Evolutionary conservation across 179 eudicot species (phyloP).

Genomic region (Sideroxylon spinosum): DNA sequence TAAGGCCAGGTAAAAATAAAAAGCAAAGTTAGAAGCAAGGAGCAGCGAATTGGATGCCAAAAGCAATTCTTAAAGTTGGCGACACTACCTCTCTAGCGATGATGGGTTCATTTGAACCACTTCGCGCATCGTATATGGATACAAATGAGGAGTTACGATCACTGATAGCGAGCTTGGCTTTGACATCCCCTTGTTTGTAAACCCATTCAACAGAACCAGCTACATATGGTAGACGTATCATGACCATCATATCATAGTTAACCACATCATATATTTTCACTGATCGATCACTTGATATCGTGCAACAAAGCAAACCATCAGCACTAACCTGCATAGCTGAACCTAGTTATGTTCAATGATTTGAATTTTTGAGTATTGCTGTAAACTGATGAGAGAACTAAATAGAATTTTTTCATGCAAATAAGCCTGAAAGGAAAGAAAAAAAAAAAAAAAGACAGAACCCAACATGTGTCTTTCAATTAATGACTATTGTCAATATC

Average conservation of each 20-base stretch:
- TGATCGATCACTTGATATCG: constrained; percentile 76
- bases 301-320: constrained; percentile 93
- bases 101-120: constrained; percentile 82
- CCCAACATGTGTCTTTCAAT: not conserved
- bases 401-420: not conserved
- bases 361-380: not conserved
- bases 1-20: not conserved
- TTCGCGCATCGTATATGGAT: constrained; percentile 77
- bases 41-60: not conserved
- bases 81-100: constrained; percentile 67
- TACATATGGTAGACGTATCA: constrained; percentile 71
- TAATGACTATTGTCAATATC: not conserved
- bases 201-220: constrained; percentile 95
- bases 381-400: not conserved
- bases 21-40: not conserved
- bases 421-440: not conserved
- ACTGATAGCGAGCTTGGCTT: constrained; percentile 82
- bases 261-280: constrained; percentile 93
- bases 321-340: constrained; percentile 73
- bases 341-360: constrained; percentile 37
- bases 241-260: constrained; percentile 97
- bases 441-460: not conserved
- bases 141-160: constrained; percentile 78
- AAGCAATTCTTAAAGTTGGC: constrained; percentile 3
- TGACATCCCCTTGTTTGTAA: constrained; percentile 81